Percentiles rank a stretch among this genome's conserved stretches.
Conservation (phyloP, 768 basidiomycete species). For the Lactarius quietus region DNA sequence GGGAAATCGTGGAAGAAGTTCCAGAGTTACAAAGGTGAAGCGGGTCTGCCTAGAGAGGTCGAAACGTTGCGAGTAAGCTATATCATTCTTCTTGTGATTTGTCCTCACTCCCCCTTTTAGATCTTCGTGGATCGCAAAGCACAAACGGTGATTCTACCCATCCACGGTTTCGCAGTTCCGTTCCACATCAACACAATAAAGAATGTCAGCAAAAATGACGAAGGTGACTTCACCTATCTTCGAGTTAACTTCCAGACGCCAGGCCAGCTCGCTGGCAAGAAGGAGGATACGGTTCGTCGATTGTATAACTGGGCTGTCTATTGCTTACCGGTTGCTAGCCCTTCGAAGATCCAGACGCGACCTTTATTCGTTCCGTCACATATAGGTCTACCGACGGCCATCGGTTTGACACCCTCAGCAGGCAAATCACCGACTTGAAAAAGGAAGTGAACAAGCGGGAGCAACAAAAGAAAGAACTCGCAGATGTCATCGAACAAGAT, state of each 20-base stretch:
- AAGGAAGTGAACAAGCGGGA: conserved; percentile 97
- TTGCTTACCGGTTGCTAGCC: conserved; percentile 47
- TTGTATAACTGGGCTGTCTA: neutral
- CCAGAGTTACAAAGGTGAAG: conserved; percentile 96
- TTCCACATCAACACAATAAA: conserved; percentile 99
- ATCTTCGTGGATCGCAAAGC: conserved; percentile 89
- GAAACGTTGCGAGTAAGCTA: conserved; percentile 70
- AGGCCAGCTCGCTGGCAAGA: conserved; percentile 95
- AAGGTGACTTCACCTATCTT: conserved; percentile 90
- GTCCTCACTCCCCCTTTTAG: conserved; percentile 39
- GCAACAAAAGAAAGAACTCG: conserved; percentile 97
- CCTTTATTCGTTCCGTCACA: conserved; percentile 92
- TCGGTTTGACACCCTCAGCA: conserved; percentile 85
- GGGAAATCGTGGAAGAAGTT: conserved; percentile 95
- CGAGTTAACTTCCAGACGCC: conserved; percentile 99
- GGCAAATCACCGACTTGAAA: conserved; percentile 92
- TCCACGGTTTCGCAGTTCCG: conserved; percentile 93
- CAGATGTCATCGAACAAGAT: conserved; percentile 96
- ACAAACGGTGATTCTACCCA: conserved; percentile 85
- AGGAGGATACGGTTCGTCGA: conserved; percentile 82
- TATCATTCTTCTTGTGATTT: neutral
- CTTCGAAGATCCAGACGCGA: conserved; percentile 94
- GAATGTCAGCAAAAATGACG: conserved; percentile 96
- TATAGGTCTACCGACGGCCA: conserved; percentile 88
- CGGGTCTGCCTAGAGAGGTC: conserved; percentile 78